Conservation (phyloP, 129 eudicot species). For the Cynara cardunculus region DNA sequence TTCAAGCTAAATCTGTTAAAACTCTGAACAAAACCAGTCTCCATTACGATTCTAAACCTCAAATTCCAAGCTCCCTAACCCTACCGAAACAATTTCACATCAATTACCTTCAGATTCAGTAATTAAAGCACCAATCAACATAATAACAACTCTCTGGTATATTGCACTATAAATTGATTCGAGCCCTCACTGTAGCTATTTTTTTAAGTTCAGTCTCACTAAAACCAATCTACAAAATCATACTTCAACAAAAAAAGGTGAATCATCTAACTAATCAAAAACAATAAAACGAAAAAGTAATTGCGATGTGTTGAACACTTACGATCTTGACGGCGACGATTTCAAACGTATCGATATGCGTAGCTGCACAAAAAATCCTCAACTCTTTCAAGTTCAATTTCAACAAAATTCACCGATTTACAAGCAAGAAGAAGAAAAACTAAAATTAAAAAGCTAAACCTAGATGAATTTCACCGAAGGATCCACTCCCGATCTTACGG, state of each 20-base stretch:
- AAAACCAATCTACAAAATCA: constrained; percentile 2
- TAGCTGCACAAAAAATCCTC: constrained; percentile 64
- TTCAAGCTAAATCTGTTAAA: constrained; percentile 7
- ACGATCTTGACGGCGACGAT: constrained; percentile 98
- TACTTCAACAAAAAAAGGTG: background rate
- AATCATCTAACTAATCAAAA: background rate
- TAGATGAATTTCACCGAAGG: constrained; percentile 85
- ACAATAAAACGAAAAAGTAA: background rate
- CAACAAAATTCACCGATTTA: background rate
- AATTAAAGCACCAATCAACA: background rate
- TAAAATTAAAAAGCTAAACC: constrained; percentile 34
- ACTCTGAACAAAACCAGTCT: background rate
- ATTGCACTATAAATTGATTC: background rate
- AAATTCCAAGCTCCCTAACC: constrained; percentile 10
- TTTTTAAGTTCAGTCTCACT: background rate
- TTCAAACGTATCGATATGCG: constrained; percentile 89
- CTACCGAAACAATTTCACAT: background rate
- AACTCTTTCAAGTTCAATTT: constrained; percentile 20
- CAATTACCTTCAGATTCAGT: constrained; percentile 1
- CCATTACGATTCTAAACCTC: constrained; percentile 8
- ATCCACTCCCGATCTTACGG: constrained; percentile 97
- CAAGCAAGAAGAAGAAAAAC: background rate
- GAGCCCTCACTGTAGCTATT: background rate
- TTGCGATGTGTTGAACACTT: constrained; percentile 30
- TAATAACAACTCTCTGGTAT: background rate